phyloP scores from a whole-genome alignment of 805 yeast species.

The Lipomyces orientalis region DNA sequence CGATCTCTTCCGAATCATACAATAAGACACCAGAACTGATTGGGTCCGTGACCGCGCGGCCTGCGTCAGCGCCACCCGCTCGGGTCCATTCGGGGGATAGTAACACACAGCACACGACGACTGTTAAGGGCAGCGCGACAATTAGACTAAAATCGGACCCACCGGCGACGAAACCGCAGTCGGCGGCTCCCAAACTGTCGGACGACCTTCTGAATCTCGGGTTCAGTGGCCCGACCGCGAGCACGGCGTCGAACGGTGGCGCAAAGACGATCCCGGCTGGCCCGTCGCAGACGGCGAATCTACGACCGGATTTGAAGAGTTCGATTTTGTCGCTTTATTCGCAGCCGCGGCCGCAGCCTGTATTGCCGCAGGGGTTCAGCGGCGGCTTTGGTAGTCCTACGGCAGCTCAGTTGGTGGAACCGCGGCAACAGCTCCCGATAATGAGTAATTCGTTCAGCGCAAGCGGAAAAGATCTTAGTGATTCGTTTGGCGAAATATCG shows the following conservation, averaged over 20 bases:
- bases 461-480: constrained; percentile 15
- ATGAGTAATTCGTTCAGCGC: constrained; percentile 7
- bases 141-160: constrained; percentile 31
- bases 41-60: constrained; percentile 33
- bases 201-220: constrained; percentile 26
- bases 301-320: constrained; percentile 86
- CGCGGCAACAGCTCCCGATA: constrained; percentile 10
- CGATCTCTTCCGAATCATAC: constrained; percentile 30
- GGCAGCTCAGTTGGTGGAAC: constrained; percentile 16
- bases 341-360: constrained; percentile 58
- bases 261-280: constrained; percentile 14
- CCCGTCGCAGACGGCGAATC: constrained; percentile 37
- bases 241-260: constrained; percentile 31
- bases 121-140: constrained; percentile 33
- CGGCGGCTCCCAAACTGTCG: constrained; percentile 20
- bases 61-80: constrained; percentile 31
- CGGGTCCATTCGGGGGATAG: neutral
- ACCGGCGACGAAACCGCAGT: constrained; percentile 1
- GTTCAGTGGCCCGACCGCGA: constrained; percentile 36
- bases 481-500: constrained; percentile 32
- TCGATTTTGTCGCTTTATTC: constrained; percentile 85
- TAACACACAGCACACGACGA: constrained; percentile 14
- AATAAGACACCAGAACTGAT: constrained; percentile 22
- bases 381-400: constrained; percentile 16
- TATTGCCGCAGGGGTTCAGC: constrained; percentile 26